Percentiles rank a stretch among this genome's conserved stretches.
Evolutionary conservation across 106 monocot genomes (phyloP).

Genomic region (Hemerocallis citrina): DNA sequence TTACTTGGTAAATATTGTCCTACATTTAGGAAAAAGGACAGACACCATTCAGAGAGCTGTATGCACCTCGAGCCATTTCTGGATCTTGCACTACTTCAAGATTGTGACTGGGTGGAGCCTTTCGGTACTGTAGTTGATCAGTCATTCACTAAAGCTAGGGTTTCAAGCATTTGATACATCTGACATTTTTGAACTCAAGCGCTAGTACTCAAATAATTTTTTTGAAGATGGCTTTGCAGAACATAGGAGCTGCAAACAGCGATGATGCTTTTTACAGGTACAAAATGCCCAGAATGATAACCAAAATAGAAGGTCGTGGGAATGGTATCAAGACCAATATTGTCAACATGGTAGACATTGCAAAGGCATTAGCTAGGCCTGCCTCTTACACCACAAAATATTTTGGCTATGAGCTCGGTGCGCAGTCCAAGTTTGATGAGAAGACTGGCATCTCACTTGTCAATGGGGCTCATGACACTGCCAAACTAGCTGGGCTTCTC

Average conservation of each 20-base stretch:
- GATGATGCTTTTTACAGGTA: constrained; percentile 78
- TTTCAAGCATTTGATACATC: not conserved
- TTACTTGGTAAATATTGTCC: constrained; percentile 16
- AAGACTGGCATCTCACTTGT: constrained; percentile 63
- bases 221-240: constrained; percentile 46
- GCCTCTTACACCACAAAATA: constrained; percentile 38
- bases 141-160: not conserved
- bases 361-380: constrained; percentile 51
- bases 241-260: constrained; percentile 58
- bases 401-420: constrained; percentile 66
- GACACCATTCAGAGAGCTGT: constrained; percentile 1
- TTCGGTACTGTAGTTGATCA: not conserved
- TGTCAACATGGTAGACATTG: constrained; percentile 73
- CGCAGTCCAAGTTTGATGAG: constrained; percentile 78
- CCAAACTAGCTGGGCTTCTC: constrained; percentile 63
- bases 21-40: constrained; percentile 10
- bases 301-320: constrained; percentile 67
- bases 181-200: not conserved
- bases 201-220: not conserved
- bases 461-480: constrained; percentile 74
- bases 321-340: constrained; percentile 73
- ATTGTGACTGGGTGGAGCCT: not conserved
- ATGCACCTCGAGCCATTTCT: not conserved
- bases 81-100: not conserved
- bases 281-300: constrained; percentile 70